These are phyloP conservation scores for Penicillium lividum DNA, from an alignment of 495 filamentous ascomycete species.

Conservation along the genomic window DNA sequence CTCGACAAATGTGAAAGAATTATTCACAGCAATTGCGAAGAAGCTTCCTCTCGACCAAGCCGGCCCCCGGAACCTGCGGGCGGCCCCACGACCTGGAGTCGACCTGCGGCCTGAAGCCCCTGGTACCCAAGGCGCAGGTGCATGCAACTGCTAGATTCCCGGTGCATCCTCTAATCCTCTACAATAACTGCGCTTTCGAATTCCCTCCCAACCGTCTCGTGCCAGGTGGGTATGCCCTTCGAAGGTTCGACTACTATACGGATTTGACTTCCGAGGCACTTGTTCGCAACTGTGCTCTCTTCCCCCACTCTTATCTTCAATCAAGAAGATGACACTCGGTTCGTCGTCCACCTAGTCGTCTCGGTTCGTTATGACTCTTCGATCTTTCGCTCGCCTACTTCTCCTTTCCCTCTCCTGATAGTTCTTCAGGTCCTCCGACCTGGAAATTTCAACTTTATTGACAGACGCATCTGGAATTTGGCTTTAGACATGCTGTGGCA, in stretches of 20 bases:
- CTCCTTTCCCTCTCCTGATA: slow-evolving; percentile 7
- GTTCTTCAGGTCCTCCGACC: slow-evolving; percentile 14
- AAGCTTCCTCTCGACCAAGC: slow-evolving; percentile 95
- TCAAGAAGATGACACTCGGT: slow-evolving; percentile 18
- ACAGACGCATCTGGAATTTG: slow-evolving; percentile 34
- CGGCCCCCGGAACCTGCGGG: slow-evolving; percentile 77
- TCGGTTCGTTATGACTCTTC: slow-evolving; percentile 24
- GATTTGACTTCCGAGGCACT: slow-evolving; percentile 6
- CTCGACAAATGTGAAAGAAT: slow-evolving; percentile 87
- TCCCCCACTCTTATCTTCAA: slow-evolving; percentile 10
- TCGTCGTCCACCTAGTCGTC: slow-evolving; percentile 19
- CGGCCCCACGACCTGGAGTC: slow-evolving; percentile 75
- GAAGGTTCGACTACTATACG: slow-evolving; percentile 6
- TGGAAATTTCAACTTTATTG: slow-evolving; percentile 17
- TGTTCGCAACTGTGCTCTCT: not conserved
- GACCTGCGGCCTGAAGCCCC: slow-evolving; percentile 76
- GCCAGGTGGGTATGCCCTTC: not conserved
- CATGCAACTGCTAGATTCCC: slow-evolving; percentile 70
- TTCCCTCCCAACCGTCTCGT: not conserved
- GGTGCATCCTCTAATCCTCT: slow-evolving; percentile 1
- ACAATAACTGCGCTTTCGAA: not conserved
- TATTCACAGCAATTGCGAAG: slow-evolving; percentile 98
- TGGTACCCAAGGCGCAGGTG: slow-evolving; percentile 69
- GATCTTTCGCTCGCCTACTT: slow-evolving; percentile 15
- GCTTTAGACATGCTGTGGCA: slow-evolving; percentile 38